These are phyloP conservation scores for Xylariaceae sp. DNA, from an alignment of 2,329 filamentous ascomycete species.

Conservation along the genomic window DNA sequence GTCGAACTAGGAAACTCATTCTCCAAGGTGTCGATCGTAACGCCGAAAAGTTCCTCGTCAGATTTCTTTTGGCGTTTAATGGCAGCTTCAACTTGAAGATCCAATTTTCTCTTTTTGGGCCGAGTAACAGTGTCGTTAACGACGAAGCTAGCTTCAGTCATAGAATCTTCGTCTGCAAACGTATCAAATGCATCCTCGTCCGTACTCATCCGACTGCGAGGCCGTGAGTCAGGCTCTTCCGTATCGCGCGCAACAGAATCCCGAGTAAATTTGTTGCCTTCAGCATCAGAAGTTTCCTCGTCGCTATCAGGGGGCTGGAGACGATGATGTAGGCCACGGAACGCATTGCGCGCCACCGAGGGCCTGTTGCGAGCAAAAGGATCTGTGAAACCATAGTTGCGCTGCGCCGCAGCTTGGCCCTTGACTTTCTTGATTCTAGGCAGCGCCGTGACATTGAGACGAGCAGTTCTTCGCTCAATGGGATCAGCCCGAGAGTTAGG, in stretches of 20 bases:
- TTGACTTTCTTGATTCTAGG: conserved; percentile 73
- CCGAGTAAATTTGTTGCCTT: conserved; percentile 49
- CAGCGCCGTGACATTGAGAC: conserved; percentile 59
- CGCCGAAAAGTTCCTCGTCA: conserved; percentile 73
- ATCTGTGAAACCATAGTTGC: conserved; percentile 63
- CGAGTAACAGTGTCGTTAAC: conserved; percentile 51
- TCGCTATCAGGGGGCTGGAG: conserved; percentile 70
- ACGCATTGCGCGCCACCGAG: conserved; percentile 53
- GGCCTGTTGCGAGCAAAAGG: conserved; percentile 62
- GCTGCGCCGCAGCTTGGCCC: conserved; percentile 51
- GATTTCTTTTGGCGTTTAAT: conserved; percentile 78
- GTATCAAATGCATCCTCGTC: conserved; percentile 54
- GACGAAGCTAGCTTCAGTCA: conserved; percentile 70
- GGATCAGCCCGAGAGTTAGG: conserved; percentile 61
- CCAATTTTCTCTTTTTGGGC: conserved; percentile 70
- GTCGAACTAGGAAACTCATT: conserved; percentile 45
- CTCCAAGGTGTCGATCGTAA: conserved; percentile 53
- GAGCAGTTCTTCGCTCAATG: conserved; percentile 56
- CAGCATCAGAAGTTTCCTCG: conserved; percentile 81
- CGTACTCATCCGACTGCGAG: conserved; percentile 68
- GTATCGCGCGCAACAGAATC: conserved; percentile 67
- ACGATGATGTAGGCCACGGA: conserved; percentile 78
- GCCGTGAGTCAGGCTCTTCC: conserved; percentile 79
- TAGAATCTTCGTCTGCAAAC: conserved; percentile 57
- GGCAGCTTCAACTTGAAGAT: conserved; percentile 63